Conservation (phyloP, 2,329 filamentous ascomycete genomes). For the Ascochyta rabiei region DNA sequence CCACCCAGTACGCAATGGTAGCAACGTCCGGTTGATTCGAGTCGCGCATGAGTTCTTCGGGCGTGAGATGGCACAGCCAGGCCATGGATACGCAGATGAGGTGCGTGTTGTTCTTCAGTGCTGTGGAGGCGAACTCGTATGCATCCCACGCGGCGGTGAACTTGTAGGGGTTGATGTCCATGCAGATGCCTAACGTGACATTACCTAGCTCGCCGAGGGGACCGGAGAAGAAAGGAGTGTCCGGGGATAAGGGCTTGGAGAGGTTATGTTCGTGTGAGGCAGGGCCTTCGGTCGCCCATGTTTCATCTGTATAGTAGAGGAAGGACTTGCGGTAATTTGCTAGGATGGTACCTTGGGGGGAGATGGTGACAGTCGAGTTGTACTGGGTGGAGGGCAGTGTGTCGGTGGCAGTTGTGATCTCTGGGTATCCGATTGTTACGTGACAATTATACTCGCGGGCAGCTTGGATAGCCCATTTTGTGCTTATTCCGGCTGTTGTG, state of each 20-base stretch:
- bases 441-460: conserved; percentile 71
- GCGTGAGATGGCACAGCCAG: conserved; percentile 67
- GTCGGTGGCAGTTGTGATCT: conserved; percentile 49
- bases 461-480: conserved; percentile 71
- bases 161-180: conserved; percentile 68
- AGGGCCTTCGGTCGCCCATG: conserved; percentile 63
- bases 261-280: conserved; percentile 29
- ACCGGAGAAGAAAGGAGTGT: conserved; percentile 46
- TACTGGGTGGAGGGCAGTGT: conserved; percentile 52
- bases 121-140: conserved; percentile 65
- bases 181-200: conserved; percentile 57
- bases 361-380: conserved; percentile 65
- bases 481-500: conserved; percentile 68
- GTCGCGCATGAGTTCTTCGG: conserved; percentile 57
- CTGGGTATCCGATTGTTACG: conserved; percentile 77
- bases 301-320: conserved; percentile 71
- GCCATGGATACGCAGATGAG: conserved; percentile 78
- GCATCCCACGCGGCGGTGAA: conserved; percentile 64
- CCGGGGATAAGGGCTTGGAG: conserved; percentile 24
- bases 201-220: conserved; percentile 44
- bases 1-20: conserved; percentile 77
- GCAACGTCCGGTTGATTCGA: conserved; percentile 68
- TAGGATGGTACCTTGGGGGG: conserved; percentile 60
- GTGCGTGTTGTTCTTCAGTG: conserved; percentile 62
- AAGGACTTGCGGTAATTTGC: conserved; percentile 68